Evolutionary conservation across 108 stramenopile genomes (phyloP), one percentile per base, ranked within the genome.

Genomic region (Epithemia pelagica): DNA sequence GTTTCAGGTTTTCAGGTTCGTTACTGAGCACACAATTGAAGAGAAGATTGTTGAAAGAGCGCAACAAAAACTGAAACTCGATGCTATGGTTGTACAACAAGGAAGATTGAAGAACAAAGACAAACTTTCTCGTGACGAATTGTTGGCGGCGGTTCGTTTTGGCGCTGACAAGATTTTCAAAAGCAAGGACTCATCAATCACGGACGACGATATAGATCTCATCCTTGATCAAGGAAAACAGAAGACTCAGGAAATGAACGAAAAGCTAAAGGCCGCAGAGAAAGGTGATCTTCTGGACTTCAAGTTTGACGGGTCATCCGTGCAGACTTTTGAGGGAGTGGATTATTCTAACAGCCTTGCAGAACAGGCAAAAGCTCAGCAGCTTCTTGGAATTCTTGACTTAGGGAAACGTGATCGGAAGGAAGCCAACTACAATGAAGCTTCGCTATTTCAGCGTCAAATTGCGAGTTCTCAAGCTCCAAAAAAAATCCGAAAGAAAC

Each of bases 21-120:
- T 99, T 8, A 95, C 94, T n/a, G 97, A 98, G 75, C 92, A 96
- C 69, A 98, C 97, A 19, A 89, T 99, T 28, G 99, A 99, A 79
- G 97, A 99, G 76, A 98, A 97, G 74, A 97, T 99, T 71, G 97
- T 99, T 2, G 97, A 99, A 73, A 85, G 99, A 32, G 99, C 99
- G 1, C 97, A 98, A 68, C 90, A 97, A 66, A 99, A 99, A 78
- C 95, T 99, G 21, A 98, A 99, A 65, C 95, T 99, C 28, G 99
- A 99, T 76, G 97, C 98, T 18, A 97, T 98, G 88, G 97, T 99
- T 59, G 96, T 99, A 54, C 98, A 99, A 74, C 91, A 92, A 58
- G 96, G 95, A 8, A 86, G 95, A 15, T 80, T 97, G 46, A 89
- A 90, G 69, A 93, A 97, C 19, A 86, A 90, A 65, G 93, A 91